Evolutionary conservation across 305 asterid genomes (phyloP).

Genomic region (Fraxinus platypoda): DNA sequence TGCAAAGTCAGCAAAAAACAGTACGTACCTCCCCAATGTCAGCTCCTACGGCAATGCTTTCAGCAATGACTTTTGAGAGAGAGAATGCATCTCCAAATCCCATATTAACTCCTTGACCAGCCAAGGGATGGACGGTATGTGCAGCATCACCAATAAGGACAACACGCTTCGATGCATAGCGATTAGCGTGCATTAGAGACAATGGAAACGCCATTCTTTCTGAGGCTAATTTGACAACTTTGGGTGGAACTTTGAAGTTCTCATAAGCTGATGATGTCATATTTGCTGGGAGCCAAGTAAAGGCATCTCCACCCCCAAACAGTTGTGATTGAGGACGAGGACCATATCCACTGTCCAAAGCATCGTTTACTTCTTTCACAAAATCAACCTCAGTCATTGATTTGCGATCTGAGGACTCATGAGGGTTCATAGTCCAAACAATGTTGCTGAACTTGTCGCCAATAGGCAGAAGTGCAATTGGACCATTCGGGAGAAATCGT

Average conservation of each 20-base stretch:
- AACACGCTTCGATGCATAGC: constrained; percentile 55
- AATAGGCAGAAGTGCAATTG: constrained; percentile 86
- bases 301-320: constrained; percentile 34
- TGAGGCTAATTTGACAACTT: constrained; percentile 53
- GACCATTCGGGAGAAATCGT: constrained; percentile 82
- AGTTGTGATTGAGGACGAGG: constrained; percentile 62
- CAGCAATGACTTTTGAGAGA: constrained; percentile 72
- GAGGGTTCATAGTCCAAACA: constrained; percentile 94
- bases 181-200: constrained; percentile 85
- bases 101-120: constrained; percentile 99
- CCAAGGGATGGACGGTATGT: constrained; percentile 97
- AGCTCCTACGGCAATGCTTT: constrained; percentile 87
- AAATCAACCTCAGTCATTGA: constrained; percentile 65
- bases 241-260: constrained; percentile 75
- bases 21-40: constrained; percentile 88
- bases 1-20: not conserved
- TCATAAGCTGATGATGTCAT: constrained; percentile 49
- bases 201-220: constrained; percentile 89
- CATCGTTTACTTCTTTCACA: constrained; percentile 57
- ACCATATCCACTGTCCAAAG: constrained; percentile 76
- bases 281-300: constrained; percentile 59
- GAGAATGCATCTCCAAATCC: constrained; percentile 84
- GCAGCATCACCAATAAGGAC: constrained; percentile 95
- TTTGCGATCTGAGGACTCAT: constrained; percentile 57
- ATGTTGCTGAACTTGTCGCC: constrained; percentile 89